Base-by-base conservation (phyloP, 306 rosid genomes). In the Oxytropis ochrocephala region DNA sequence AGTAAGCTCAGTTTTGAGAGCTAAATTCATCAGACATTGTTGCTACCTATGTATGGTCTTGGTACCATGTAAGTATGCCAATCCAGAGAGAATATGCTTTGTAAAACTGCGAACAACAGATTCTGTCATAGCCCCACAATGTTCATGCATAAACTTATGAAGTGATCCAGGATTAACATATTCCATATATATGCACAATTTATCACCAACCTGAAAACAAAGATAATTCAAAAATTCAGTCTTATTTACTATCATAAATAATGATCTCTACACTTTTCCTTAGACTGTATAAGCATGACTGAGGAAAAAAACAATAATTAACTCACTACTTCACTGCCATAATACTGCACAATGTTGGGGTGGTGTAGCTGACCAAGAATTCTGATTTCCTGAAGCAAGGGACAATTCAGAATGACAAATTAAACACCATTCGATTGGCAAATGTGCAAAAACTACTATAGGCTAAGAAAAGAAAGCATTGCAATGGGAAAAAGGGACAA, bases 121-220 rank as follows among this genome's bases (percentile, higher is more conserved):
- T 67, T 89, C 96, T 8, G 97, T 89, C 69, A 92, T 76, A 47
- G 90, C 87, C 71, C 90, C 92, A 65, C 81, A 73, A 69, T 75
- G 86, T 32, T 88, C 98, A 17, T 78, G 89, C 62, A 89, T 87
- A 76, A 83, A 92, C 79, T 88, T 92, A 53, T 80, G 77, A 41
- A 92, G 82, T 1, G 98, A 92, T 65, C 98, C 98, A 21, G 98
- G 98, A 78, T 86, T 70, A 57, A 92, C 87, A 61, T 86, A 92
- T 77, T 92, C 98, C 87, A 92, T 83, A 83, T 89, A 92, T 80
- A 92, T 92, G 84, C 78, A 92, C 70, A 89, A 85, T 64, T 60
- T 85, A 80, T 88, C 91, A 11, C 80, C 95, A 74, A 85, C 68
- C 98, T 92, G 85, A 70, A 76, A 63, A 78, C 42, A 56, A 38